Evolutionary conservation across 495 filamentous ascomycete species (phyloP).

Genomic region (Trichoderma gamsii): DNA sequence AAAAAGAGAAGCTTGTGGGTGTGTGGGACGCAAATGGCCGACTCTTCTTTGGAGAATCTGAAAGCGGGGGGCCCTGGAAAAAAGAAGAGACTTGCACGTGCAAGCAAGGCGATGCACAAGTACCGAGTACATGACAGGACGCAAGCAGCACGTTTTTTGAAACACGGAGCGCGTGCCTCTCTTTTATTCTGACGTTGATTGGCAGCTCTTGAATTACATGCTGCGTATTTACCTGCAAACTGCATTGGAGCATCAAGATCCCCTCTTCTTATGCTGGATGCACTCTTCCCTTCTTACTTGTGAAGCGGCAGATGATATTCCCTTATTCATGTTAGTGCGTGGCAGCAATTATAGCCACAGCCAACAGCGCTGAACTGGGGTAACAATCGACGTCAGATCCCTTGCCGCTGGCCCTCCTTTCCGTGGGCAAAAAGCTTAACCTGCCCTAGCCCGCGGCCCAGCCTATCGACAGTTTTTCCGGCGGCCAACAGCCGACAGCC

Average conservation of each 20-base stretch:
- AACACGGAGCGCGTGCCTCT: constrained; percentile 1
- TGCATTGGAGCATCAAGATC: no score
- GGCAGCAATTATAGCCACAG: not conserved
- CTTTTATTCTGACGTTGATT: not conserved
- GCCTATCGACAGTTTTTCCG: constrained; percentile 11
- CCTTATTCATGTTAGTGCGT: not conserved
- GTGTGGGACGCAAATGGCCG: no score
- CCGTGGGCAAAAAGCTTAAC: constrained; percentile 11
- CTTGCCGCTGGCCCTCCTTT: constrained; percentile 12
- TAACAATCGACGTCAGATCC: constrained; percentile 7
- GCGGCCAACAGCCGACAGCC: constrained; percentile 2
- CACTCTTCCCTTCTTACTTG: no score
- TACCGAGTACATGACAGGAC: not conserved
- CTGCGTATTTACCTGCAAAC: no score
- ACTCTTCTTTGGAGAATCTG: not conserved
- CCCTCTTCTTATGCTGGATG: no score
- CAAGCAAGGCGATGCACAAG: not conserved
- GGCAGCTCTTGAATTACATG: not conserved
- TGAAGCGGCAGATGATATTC: no score
- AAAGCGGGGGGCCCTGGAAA: not conserved
- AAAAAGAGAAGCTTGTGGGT: not conserved
- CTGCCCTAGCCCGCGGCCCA: not conserved
- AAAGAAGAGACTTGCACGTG: not conserved
- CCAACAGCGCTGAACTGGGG: not conserved
- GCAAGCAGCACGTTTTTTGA: not conserved